These are phyloP conservation scores for Austroboletus olivaceoglutinosus DNA, from an alignment of 1,284 basidiomycete genomes.

Conservation along the genomic window DNA sequence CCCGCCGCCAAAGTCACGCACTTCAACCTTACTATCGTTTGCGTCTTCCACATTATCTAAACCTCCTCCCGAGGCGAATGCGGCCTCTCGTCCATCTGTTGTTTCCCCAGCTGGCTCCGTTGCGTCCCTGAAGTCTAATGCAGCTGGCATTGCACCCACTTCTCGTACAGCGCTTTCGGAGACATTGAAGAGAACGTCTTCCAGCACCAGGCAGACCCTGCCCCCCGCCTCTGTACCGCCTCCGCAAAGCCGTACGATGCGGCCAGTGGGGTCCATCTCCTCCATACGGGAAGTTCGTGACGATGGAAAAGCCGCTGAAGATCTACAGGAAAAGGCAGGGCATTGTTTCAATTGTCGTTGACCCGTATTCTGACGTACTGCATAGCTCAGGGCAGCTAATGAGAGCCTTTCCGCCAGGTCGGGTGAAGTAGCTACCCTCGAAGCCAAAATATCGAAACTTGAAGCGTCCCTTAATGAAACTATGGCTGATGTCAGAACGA, in stretches of 20 bases:
- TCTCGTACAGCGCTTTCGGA: constrained; percentile 55
- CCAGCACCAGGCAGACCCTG: constrained; percentile 40
- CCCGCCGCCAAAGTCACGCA: constrained; percentile 31
- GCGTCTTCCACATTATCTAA: constrained; percentile 36
- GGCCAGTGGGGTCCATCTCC: constrained; percentile 58
- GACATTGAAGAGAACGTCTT: constrained; percentile 45
- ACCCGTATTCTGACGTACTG: constrained; percentile 7
- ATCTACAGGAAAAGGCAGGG: constrained; percentile 60
- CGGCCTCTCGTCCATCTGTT: constrained; percentile 44
- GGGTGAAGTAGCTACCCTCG: constrained; percentile 47
- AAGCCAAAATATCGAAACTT: constrained; percentile 49
- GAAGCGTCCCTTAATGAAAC: constrained; percentile 52
- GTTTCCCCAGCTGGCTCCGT: constrained; percentile 51
- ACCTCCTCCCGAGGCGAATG: constrained; percentile 38
- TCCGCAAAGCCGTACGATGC: constrained; percentile 35
- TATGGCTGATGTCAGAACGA: constrained; percentile 47
- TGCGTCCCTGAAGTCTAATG: constrained; percentile 32
- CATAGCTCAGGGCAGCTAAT: constrained; percentile 57
- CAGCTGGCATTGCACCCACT: constrained; percentile 32
- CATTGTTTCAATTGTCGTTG: constrained; percentile 6
- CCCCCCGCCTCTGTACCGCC: constrained; percentile 23
- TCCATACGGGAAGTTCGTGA: constrained; percentile 69
- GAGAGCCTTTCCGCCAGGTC: constrained; percentile 53
- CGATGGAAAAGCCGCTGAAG: constrained; percentile 53
- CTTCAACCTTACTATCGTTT: constrained; percentile 33